A percentile compares a stretch with the other conserved stretches of the same genome.
These are phyloP conservation scores for Emergomyces orientalis DNA, from an alignment of 2,329 filamentous ascomycete species.

Conservation along the genomic window DNA sequence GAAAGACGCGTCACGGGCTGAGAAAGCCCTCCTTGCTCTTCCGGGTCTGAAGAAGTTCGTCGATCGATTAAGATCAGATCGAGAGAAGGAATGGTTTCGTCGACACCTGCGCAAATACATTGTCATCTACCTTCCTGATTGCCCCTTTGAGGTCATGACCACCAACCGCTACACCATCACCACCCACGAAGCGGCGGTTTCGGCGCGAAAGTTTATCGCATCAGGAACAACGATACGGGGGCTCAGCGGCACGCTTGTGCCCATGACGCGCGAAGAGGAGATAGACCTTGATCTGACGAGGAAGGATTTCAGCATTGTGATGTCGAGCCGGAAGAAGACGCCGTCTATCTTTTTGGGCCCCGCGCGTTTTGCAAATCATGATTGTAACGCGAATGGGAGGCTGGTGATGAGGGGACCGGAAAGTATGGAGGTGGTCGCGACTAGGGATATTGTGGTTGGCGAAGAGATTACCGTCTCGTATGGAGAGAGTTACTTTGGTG, in stretches of 20 bases:
- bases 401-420: constrained; percentile 74
- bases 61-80: constrained; percentile 57
- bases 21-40: constrained; percentile 61
- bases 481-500: constrained; percentile 90
- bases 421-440: constrained; percentile 83
- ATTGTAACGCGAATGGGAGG: constrained; percentile 85
- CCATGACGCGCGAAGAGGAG: constrained; percentile 88
- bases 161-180: constrained; percentile 94
- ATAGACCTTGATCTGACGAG: constrained; percentile 67
- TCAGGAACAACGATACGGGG: constrained; percentile 85
- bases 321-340: constrained; percentile 83
- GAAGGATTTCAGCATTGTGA: constrained; percentile 94
- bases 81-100: constrained; percentile 78
- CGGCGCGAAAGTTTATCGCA: constrained; percentile 67
- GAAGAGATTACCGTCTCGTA: constrained; percentile 97
- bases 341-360: constrained; percentile 90
- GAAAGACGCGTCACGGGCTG: constrained; percentile 62
- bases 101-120: constrained; percentile 83
- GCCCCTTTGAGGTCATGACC: constrained; percentile 83
- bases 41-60: constrained; percentile 65
- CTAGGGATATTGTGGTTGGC: constrained; percentile 68
- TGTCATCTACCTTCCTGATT: constrained; percentile 86
- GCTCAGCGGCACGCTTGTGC: constrained; percentile 79
- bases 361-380: constrained; percentile 93
- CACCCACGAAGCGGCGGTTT: constrained; percentile 78